These are phyloP conservation scores for Hortaea sp. DNA, from an alignment of 2,329 filamentous ascomycete genomes.

Conservation along the genomic window DNA sequence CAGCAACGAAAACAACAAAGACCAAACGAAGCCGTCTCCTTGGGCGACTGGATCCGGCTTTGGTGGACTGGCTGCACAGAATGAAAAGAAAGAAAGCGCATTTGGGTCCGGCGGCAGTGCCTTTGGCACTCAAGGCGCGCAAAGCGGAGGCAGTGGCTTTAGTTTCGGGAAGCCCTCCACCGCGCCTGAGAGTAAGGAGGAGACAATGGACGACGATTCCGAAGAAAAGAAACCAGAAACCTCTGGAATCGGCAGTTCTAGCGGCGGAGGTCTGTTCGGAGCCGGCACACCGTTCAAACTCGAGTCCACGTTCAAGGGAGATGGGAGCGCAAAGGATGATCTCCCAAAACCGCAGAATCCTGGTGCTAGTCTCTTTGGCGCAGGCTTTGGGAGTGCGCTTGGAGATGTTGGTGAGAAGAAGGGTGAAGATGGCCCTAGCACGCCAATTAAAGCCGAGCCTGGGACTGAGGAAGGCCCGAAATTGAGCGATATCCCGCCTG, in stretches of 20 bases:
- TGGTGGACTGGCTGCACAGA: background rate
- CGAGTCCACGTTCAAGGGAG: slow-evolving; percentile 56
- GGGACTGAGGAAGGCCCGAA: slow-evolving; percentile 21
- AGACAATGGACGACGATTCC: slow-evolving; percentile 12
- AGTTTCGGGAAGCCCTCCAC: slow-evolving; percentile 12
- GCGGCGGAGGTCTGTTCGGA: slow-evolving; percentile 13
- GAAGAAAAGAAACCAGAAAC: slow-evolving; percentile 4
- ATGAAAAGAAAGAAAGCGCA: background rate
- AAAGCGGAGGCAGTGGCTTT: slow-evolving; percentile 3
- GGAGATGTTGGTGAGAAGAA: slow-evolving; percentile 26
- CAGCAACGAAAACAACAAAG: slow-evolving; percentile 8
- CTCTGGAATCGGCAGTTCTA: slow-evolving; percentile 3
- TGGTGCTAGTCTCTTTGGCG: slow-evolving; percentile 22
- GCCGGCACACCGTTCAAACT: slow-evolving; percentile 51
- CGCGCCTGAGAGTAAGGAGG: slow-evolving; percentile 14
- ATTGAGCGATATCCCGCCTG: slow-evolving; percentile 27
- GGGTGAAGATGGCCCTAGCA: slow-evolving; percentile 2
- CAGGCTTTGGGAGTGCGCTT: slow-evolving; percentile 21
- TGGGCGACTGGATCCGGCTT: too few relatives aligned
- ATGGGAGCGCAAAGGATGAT: slow-evolving; percentile 52
- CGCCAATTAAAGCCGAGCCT: slow-evolving; percentile 29
- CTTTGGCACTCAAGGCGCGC: slow-evolving; percentile 1
- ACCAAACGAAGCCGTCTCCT: slow-evolving; percentile 4
- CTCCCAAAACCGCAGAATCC: slow-evolving; percentile 36
- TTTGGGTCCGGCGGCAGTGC: background rate